Evolutionary conservation across 140 eudicot species (phyloP).

Genomic region (Senecio squalidus): DNA sequence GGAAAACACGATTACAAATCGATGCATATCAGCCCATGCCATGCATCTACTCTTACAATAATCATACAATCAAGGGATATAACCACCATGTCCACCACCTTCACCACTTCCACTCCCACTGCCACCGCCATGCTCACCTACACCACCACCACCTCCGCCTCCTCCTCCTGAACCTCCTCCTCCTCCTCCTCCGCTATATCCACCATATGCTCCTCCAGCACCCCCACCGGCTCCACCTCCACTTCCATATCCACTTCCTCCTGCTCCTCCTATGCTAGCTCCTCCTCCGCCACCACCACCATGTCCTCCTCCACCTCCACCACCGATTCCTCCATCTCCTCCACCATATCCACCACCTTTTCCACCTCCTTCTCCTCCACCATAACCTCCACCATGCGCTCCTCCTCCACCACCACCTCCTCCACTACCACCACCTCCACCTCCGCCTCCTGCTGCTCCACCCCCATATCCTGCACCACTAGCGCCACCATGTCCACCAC

Average conservation of each 20-base stretch:
- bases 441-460: constrained; percentile 16
- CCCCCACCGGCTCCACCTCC: constrained; percentile 31
- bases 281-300: constrained; percentile 31
- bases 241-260: constrained; percentile 34
- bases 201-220: constrained; percentile 26
- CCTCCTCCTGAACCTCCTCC: constrained; percentile 38
- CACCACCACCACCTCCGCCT: constrained; percentile 32
- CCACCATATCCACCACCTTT: constrained; percentile 25
- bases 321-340: constrained; percentile 1
- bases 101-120: constrained; percentile 23
- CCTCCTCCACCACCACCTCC: constrained; percentile 24
- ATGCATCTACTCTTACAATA: no score
- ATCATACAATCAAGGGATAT: constrained; percentile 29
- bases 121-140: constrained; percentile 27
- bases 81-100: constrained; percentile 34
- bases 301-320: constrained; percentile 23
- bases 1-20: no score
- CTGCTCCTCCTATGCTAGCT: constrained; percentile 25
- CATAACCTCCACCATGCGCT: constrained; percentile 26
- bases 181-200: constrained; percentile 30
- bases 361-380: constrained; percentile 33
- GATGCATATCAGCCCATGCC: no score
- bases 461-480: constrained; percentile 18
- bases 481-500: constrained; percentile 19
- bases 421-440: constrained; percentile 14